phyloP scores from a whole-genome alignment of 495 filamentous ascomycete genomes.

The Antarctomyces pellizariae region DNA sequence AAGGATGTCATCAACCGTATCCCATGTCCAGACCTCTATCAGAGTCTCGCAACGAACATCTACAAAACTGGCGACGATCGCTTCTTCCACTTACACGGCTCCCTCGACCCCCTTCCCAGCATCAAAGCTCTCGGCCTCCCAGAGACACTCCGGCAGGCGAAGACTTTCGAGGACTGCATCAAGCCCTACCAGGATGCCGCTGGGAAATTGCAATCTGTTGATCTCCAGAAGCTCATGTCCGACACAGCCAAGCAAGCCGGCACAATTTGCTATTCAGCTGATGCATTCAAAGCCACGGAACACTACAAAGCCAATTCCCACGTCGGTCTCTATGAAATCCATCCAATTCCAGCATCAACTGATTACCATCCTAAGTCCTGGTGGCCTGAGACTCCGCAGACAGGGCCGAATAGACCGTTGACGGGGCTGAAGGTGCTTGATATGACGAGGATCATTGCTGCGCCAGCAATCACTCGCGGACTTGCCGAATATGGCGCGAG shows the following conservation, averaged over 20 bases:
- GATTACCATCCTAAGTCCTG: conserved; percentile 18
- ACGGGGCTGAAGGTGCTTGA: conserved; percentile 36
- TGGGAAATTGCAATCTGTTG: no score
- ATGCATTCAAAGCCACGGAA: conserved; percentile 21
- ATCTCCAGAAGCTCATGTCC: no score
- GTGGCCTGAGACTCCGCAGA: conserved; percentile 15
- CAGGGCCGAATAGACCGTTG: conserved; percentile 21
- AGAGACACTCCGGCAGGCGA: no score
- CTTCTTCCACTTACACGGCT: conserved; percentile 29
- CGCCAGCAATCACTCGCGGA: conserved; percentile 25
- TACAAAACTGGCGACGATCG: conserved; percentile 27
- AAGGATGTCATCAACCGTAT: not conserved
- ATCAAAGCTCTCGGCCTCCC: conserved; percentile 21
- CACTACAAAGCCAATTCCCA: conserved; percentile 27
- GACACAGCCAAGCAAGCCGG: conserved; percentile 30
- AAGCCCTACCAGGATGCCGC: no score
- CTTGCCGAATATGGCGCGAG: conserved; percentile 35
- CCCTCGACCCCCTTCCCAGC: conserved; percentile 22
- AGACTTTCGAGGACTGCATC: no score
- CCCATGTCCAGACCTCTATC: not conserved
- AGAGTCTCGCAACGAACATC: conserved; percentile 31
- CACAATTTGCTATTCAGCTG: conserved; percentile 22
- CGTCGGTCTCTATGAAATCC: conserved; percentile 24
- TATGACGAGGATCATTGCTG: conserved; percentile 36
- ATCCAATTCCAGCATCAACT: conserved; percentile 12